Percentiles rank a stretch among this genome's conserved stretches.
Conservation (phyloP, 208 protist species). For the Trypanosoma conorhini region DNA sequence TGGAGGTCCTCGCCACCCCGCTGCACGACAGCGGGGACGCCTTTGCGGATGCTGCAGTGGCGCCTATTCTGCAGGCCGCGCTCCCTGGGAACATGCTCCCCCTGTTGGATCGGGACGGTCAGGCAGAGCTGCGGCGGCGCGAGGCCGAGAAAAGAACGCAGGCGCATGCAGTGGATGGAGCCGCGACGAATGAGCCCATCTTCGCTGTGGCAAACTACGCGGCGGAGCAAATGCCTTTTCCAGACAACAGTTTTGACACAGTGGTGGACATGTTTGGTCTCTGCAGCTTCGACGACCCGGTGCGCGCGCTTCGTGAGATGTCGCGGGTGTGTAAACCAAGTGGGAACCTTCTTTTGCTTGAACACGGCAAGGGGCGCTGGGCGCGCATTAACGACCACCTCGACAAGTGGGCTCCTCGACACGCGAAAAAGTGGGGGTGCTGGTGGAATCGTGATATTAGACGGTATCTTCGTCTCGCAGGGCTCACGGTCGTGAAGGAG, state of each 20-base stretch:
- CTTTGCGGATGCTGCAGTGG: constrained; percentile 28
- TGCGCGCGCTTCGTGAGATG: constrained; percentile 84
- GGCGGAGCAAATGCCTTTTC: constrained; percentile 80
- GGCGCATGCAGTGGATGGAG: background rate
- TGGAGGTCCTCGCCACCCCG: constrained; percentile 50
- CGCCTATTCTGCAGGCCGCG: constrained; percentile 46
- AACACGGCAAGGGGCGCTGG: constrained; percentile 79
- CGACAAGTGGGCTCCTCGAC: constrained; percentile 79
- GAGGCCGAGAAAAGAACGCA: constrained; percentile 27
- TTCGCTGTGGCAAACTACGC: constrained; percentile 83
- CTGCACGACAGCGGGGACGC: constrained; percentile 36
- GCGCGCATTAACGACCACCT: constrained; percentile 78
- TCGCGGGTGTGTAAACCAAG: constrained; percentile 88
- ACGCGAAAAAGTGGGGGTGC: constrained; percentile 87
- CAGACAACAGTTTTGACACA: constrained; percentile 89
- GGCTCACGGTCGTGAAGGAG: constrained; percentile 61
- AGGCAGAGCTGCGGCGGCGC: constrained; percentile 34
- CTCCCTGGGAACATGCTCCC: constrained; percentile 47
- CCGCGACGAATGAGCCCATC: constrained; percentile 25
- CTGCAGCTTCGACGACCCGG: constrained; percentile 92
- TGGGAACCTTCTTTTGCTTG: constrained; percentile 86
- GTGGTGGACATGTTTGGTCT: constrained; percentile 92
- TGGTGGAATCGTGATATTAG: constrained; percentile 91
- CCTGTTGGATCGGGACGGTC: constrained; percentile 44
- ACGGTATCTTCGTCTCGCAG: constrained; percentile 65